phyloP scores from a whole-genome alignment of 2,329 filamentous ascomycete genomes.

The Monosporascus sp. region DNA sequence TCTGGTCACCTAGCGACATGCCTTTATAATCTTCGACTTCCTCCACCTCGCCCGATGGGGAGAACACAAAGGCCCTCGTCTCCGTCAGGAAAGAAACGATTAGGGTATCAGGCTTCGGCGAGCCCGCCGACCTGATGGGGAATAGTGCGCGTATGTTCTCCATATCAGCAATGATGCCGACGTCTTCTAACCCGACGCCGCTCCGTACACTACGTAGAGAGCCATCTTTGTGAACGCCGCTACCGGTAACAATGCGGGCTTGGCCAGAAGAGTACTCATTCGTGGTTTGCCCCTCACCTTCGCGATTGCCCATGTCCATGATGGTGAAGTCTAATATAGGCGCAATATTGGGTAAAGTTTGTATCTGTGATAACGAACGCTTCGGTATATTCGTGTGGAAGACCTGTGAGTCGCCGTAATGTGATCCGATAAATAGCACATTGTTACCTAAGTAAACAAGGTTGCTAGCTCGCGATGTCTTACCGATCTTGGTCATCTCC shows the following conservation, averaged over 20 bases:
- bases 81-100: slow-evolving; percentile 78
- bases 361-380: slow-evolving; percentile 56
- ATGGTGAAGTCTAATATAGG: slow-evolving; percentile 91
- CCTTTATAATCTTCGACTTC: slow-evolving; percentile 75
- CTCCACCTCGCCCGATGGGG: slow-evolving; percentile 70
- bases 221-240: slow-evolving; percentile 83
- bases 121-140: slow-evolving; percentile 50
- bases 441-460: slow-evolving; percentile 72
- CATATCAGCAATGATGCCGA: slow-evolving; percentile 78
- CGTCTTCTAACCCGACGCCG: slow-evolving; percentile 85
- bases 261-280: slow-evolving; percentile 95
- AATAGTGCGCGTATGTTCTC: slow-evolving; percentile 69
- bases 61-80: slow-evolving; percentile 77
- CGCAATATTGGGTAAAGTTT: slow-evolving; percentile 77
- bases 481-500: slow-evolving; percentile 59
- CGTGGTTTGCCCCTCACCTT: slow-evolving; percentile 65
- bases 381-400: slow-evolving; percentile 36
- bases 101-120: slow-evolving; percentile 59
- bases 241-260: slow-evolving; percentile 87
- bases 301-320: slow-evolving; percentile 90
- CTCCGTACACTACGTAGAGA: slow-evolving; percentile 86
- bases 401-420: slow-evolving; percentile 88
- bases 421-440: slow-evolving; percentile 80
- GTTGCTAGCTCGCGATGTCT: slow-evolving; percentile 68
- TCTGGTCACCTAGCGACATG: slow-evolving; percentile 62